A percentile compares a stretch with the other conserved stretches of the same genome.
Evolutionary conservation across 345 rosid genomes (phyloP).

Genomic region (Cardamine resedifolia): DNA sequence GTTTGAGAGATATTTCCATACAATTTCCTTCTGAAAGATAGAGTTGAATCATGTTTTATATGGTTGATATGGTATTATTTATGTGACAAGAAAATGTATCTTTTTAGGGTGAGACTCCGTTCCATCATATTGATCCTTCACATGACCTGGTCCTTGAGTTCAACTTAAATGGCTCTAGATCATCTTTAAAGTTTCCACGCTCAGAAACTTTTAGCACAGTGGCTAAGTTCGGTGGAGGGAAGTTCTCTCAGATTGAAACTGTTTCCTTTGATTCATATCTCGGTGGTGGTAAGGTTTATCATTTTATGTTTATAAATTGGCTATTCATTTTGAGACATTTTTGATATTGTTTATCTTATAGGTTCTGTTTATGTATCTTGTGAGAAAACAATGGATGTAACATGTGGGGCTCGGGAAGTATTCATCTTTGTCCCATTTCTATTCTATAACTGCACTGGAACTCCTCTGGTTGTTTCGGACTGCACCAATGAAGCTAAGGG

Average conservation of each 20-base stretch:
- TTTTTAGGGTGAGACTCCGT: slow-evolving; percentile 67
- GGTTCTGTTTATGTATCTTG: slow-evolving; percentile 67
- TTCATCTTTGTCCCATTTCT: slow-evolving; percentile 73
- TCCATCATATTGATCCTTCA: slow-evolving; percentile 85
- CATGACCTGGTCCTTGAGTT: slow-evolving; percentile 76
- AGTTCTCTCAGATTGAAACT: slow-evolving; percentile 64
- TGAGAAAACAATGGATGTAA: slow-evolving; percentile 79
- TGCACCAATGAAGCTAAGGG: slow-evolving; percentile 52
- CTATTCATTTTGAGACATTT: slow-evolving; percentile 8
- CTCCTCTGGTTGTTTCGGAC: slow-evolving; percentile 69
- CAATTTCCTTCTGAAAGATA: slow-evolving; percentile 23
- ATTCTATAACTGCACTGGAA: slow-evolving; percentile 78
- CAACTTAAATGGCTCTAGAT: slow-evolving; percentile 56
- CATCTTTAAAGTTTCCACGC: slow-evolving; percentile 69
- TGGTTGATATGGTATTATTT: slow-evolving; percentile 12
- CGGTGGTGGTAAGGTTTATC: slow-evolving; percentile 49
- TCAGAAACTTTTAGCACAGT: slow-evolving; percentile 62
- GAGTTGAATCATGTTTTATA: slow-evolving; percentile 20
- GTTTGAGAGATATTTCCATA: slow-evolving; percentile 47
- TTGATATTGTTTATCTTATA: slow-evolving; percentile 18
- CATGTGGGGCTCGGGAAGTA: slow-evolving; percentile 88
- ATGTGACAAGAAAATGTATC: not conserved
- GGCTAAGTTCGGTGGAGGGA: slow-evolving; percentile 75
- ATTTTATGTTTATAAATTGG: slow-evolving; percentile 10
- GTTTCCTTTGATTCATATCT: slow-evolving; percentile 52